These are phyloP conservation scores for Puccinia triticina DNA, from an alignment of 1,284 basidiomycete genomes.

Conservation along the genomic window DNA sequence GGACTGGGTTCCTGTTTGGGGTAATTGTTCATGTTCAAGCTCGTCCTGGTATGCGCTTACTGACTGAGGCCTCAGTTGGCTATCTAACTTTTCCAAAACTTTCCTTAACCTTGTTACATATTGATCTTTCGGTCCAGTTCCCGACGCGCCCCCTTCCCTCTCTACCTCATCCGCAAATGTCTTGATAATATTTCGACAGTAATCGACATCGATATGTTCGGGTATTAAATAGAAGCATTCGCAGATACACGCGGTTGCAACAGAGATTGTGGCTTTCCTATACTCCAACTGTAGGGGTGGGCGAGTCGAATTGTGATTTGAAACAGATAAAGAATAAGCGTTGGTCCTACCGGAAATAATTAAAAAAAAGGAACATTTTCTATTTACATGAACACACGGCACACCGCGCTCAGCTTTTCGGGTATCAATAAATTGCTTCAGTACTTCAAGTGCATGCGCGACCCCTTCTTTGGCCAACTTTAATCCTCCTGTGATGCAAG, in stretches of 20 bases:
- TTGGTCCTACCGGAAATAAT: neutral
- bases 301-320: neutral
- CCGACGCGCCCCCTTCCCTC: conserved; percentile 30
- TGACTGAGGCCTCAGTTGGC: conserved; percentile 3
- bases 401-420: conserved; percentile 33
- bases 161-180: conserved; percentile 24
- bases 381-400: conserved; percentile 45
- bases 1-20: neutral
- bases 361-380: neutral
- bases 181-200: conserved; percentile 27
- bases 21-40: neutral
- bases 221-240: conserved; percentile 42
- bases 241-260: conserved; percentile 39
- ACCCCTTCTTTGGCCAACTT: conserved; percentile 35
- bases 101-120: conserved; percentile 29
- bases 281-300: conserved; percentile 21
- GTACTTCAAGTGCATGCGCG: conserved; percentile 29
- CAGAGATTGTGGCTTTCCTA: conserved; percentile 22
- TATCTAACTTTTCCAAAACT: conserved; percentile 13
- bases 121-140: conserved; percentile 21
- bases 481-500: conserved; percentile 16
- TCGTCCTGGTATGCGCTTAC: neutral
- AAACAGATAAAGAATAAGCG: conserved; percentile 13
- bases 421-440: conserved; percentile 41
- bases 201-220: conserved; percentile 34